Evolutionary conservation across 495 filamentous ascomycete genomes (phyloP).

Genomic region (Penicillium angulare): DNA sequence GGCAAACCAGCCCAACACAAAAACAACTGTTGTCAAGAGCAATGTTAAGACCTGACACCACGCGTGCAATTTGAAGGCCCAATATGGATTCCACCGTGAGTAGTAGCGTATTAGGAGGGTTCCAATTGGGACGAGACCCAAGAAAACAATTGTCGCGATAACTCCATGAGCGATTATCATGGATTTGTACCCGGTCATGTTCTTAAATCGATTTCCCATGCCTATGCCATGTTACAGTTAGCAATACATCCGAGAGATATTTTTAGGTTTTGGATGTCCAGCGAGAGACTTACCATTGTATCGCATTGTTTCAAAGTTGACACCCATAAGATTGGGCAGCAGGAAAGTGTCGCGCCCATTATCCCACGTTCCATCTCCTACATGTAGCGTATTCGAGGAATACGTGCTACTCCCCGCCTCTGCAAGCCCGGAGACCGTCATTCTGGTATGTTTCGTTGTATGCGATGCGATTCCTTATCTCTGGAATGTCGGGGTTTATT

Average conservation of each 20-base stretch:
- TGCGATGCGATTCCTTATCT: conserved; percentile 14
- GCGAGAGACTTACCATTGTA: conserved; percentile 82
- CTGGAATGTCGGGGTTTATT: conserved; percentile 35
- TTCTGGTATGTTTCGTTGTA: conserved; percentile 12
- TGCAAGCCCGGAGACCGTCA: conserved; percentile 56
- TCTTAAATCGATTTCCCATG: conserved; percentile 87
- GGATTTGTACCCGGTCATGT: conserved; percentile 69
- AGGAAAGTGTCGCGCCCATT: conserved; percentile 79
- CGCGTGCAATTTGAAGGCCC: conserved; percentile 74
- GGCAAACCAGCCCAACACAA: conserved; percentile 31
- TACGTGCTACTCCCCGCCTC: conserved; percentile 81
- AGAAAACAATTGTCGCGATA: conserved; percentile 82
- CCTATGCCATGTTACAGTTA: too few relatives aligned
- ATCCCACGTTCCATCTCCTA: conserved; percentile 94
- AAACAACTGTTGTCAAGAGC: conserved; percentile 26
- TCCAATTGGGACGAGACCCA: conserved; percentile 76
- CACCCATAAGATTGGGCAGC: conserved; percentile 77
- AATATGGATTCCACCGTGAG: conserved; percentile 55
- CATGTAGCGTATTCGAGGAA: conserved; percentile 75
- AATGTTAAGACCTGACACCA: conserved; percentile 80
- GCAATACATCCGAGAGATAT: too few relatives aligned
- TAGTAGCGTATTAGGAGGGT: conserved; percentile 79
- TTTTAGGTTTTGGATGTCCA: too few relatives aligned
- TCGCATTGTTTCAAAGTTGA: conserved; percentile 92
- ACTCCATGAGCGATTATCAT: conserved; percentile 83